Evolutionary conservation across 768 basidiomycete genomes (phyloP), one percentile per base, ranked within the genome.

Genomic region (Termitomyces sp.): DNA sequence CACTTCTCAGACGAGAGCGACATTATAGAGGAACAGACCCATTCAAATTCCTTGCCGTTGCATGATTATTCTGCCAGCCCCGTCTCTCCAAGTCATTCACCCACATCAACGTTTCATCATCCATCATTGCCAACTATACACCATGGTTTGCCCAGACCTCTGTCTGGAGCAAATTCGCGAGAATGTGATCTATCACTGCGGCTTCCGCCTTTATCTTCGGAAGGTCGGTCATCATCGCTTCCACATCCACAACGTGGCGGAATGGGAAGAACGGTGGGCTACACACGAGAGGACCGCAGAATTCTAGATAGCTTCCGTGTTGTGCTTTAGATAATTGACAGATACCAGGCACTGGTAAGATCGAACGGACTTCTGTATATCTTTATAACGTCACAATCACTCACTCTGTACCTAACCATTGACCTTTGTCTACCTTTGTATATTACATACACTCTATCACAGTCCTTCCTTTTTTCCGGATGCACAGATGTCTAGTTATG

Each of bases 281-380:
- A 76, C 71, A 74, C 74, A 33, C 76, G 79, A 46, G 85, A 87
- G 66, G 85, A 87, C 67, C 79, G 78, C 56, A 76, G 83, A 54
- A 82, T 77, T n/a, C 67, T 87, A 54, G 78, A 77, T 61, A 80
- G 81, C 45, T 80, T 87, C 65, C 80, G 80, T 44, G 77, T 85
- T 44, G 76, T 78, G 26, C 68, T 84, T 51, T 85, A 69, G 50
- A 55, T n/a, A n/a, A 30, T 32, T 33, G 47, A 49, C 13, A n/a
- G 33, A 4, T 49, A 36, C 40, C 33, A 42, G 20, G 22, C 22
- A 22, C 49, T 53, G 53, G 50, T 39, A 30, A 54, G 53, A 54
- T 34, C 37, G 37, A 49, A 58, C 12, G 30, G 44, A 39, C 36
- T 20, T 27, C 26, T 37, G 18, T 51, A 55, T 36, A 57, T 47